Evolutionary conservation across 2,329 filamentous ascomycete genomes (phyloP).

Genomic region (Botrytis medusae): DNA sequence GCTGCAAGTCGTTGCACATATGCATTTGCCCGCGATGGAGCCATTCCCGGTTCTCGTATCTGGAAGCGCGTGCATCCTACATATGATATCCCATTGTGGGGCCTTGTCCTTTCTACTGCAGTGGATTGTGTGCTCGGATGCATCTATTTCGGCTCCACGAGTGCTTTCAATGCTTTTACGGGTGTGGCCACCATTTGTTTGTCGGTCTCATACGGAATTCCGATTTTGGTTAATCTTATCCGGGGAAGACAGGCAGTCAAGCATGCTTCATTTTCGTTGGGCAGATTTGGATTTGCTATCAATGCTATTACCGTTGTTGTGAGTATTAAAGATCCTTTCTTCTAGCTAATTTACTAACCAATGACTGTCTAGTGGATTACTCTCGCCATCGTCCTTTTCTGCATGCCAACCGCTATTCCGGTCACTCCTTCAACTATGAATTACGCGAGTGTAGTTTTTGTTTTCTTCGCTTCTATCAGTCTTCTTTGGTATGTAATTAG

Average conservation of each 20-base stretch:
- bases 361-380: conserved; percentile 56
- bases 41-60: conserved; percentile 66
- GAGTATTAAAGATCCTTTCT: background rate
- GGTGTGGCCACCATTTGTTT: conserved; percentile 79
- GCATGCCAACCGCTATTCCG: conserved; percentile 66
- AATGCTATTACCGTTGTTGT: conserved; percentile 62
- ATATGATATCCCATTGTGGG: conserved; percentile 69
- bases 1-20: conserved; percentile 74
- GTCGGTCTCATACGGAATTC: conserved; percentile 71
- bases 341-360: background rate
- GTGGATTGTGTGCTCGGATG: conserved; percentile 71
- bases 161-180: conserved; percentile 78
- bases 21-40: conserved; percentile 73
- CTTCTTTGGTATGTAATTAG: conserved; percentile 62
- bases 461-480: conserved; percentile 60
- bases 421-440: conserved; percentile 61
- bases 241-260: conserved; percentile 65
- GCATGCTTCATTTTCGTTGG: conserved; percentile 66
- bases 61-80: conserved; percentile 65
- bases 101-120: conserved; percentile 64
- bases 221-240: conserved; percentile 69
- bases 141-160: conserved; percentile 76
- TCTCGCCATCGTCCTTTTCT: conserved; percentile 71
- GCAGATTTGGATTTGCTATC: conserved; percentile 65
- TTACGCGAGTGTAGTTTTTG: conserved; percentile 66